Evolutionary conservation across 2,329 filamentous ascomycete genomes (phyloP).

Genomic region (Ceratocystis papillata): DNA sequence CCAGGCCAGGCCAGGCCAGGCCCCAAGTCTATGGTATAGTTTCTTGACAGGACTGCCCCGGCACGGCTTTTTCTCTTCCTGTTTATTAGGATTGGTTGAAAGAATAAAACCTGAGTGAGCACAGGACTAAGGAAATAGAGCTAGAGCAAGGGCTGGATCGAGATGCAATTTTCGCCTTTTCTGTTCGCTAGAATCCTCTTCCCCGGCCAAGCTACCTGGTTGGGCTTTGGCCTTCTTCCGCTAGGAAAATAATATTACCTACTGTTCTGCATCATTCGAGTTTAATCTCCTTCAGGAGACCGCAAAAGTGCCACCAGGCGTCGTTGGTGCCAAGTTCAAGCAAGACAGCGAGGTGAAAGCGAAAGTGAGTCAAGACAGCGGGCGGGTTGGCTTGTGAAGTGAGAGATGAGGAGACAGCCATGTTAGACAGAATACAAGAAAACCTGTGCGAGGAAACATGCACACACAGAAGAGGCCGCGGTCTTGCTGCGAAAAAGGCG

Average conservation of each 20-base stretch:
- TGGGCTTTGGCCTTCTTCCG: background rate
- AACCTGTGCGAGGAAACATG: background rate
- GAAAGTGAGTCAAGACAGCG: too few relatives aligned
- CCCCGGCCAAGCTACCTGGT: background rate
- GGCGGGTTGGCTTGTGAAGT: too few relatives aligned
- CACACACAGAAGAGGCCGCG: background rate
- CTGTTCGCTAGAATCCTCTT: background rate
- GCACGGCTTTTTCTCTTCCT: background rate
- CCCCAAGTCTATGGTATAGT: background rate
- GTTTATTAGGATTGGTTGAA: too few relatives aligned
- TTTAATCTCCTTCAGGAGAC: slow-evolving; percentile 1
- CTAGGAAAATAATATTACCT: too few relatives aligned
- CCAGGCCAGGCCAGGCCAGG: background rate
- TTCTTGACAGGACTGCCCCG: background rate
- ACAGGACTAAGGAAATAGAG: background rate
- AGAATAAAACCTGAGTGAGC: too few relatives aligned
- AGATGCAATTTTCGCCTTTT: slow-evolving; percentile 8
- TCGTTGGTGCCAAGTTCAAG: background rate
- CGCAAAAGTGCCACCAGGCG: slow-evolving; percentile 1
- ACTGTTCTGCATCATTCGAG: background rate
- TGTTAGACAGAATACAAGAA: background rate
- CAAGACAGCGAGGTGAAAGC: background rate
- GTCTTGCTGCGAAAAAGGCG: background rate
- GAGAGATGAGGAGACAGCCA: too few relatives aligned
- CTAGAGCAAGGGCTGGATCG: slow-evolving; percentile 11